Percentiles rank a stretch among this genome's conserved stretches.
Evolutionary conservation across 805 yeast species (phyloP).

Genomic region (Barnettozyma sucrosica): DNA sequence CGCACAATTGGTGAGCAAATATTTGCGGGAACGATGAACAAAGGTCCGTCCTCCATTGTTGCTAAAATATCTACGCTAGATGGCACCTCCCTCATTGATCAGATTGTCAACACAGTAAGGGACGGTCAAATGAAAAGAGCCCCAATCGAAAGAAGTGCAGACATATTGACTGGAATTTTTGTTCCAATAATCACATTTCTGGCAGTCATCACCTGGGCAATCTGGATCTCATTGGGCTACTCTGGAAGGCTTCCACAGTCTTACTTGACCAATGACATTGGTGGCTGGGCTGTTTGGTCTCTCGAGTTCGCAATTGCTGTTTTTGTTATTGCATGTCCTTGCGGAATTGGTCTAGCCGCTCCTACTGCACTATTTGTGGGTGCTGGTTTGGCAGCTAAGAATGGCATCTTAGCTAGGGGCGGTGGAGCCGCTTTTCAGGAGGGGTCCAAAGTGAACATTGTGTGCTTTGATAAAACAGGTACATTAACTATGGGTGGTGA

Average conservation of each 20-base stretch:
- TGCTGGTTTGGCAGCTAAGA: conserved; percentile 69
- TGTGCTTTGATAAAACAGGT: conserved; percentile 78
- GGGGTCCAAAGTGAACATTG: conserved; percentile 54
- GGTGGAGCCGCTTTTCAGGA: conserved; percentile 83
- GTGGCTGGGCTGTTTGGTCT: conserved; percentile 77
- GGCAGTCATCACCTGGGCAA: conserved; percentile 59
- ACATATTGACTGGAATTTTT: conserved; percentile 60
- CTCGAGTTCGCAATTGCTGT: conserved; percentile 73
- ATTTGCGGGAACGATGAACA: conserved; percentile 67
- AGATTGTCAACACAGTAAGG: conserved; percentile 62
- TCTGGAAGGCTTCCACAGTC: conserved; percentile 45
- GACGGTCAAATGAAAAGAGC: conserved; percentile 70
- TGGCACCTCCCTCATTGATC: conserved; percentile 63
- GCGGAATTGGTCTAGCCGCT: conserved; percentile 81
- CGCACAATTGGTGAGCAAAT: conserved; percentile 59
- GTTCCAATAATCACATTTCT: conserved; percentile 62
- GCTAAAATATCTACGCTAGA: conserved; percentile 53
- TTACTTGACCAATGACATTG: conserved; percentile 59
- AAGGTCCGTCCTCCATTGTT: conserved; percentile 47
- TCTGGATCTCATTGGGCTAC: conserved; percentile 59
- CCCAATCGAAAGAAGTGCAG: conserved; percentile 69
- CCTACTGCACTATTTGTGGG: conserved; percentile 82
- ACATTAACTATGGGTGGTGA: conserved; percentile 64
- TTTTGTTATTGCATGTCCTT: conserved; percentile 80
- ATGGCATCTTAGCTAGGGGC: conserved; percentile 71